Conservation (phyloP, 495 filamentous ascomycete genomes). For the Saxophila tyrrhenica region DNA sequence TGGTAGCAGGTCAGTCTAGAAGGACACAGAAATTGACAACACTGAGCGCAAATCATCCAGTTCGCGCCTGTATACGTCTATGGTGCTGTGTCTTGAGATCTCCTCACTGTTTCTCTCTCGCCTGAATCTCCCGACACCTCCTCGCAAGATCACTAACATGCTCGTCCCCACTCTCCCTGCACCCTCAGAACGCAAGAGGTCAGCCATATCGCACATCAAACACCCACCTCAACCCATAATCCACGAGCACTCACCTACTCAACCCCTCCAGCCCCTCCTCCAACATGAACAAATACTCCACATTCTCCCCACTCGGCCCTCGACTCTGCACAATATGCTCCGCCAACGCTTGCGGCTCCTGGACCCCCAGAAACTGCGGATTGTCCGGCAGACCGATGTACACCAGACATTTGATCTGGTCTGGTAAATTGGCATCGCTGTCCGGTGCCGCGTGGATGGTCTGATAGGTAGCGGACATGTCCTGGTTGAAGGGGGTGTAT, state of each 20-base stretch:
- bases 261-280: conserved; percentile 66
- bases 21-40: no score
- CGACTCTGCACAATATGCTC: conserved; percentile 64
- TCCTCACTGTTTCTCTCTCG: not conserved
- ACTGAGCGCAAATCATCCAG: no score
- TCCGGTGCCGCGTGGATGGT: conserved; percentile 28
- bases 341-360: conserved; percentile 71
- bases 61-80: no score
- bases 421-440: not conserved
- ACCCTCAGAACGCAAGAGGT: no score
- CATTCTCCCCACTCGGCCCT: conserved; percentile 84
- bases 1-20: no score
- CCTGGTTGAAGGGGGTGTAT: conserved; percentile 67
- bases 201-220: no score
- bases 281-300: conserved; percentile 77
- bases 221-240: no score
- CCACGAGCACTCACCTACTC: no score
- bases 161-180: conserved; percentile 73
- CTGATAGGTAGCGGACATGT: conserved; percentile 21
- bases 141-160: conserved; percentile 57
- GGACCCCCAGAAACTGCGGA: conserved; percentile 79
- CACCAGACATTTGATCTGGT: conserved; percentile 53
- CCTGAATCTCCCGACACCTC: conserved; percentile 44
- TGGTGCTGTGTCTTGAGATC: no score
- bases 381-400: conserved; percentile 95